Evolutionary conservation across 192 early-diverging fungal genomes (phyloP), one percentile per base, ranked within the genome.

Genomic region (Spinellus fusiger): DNA sequence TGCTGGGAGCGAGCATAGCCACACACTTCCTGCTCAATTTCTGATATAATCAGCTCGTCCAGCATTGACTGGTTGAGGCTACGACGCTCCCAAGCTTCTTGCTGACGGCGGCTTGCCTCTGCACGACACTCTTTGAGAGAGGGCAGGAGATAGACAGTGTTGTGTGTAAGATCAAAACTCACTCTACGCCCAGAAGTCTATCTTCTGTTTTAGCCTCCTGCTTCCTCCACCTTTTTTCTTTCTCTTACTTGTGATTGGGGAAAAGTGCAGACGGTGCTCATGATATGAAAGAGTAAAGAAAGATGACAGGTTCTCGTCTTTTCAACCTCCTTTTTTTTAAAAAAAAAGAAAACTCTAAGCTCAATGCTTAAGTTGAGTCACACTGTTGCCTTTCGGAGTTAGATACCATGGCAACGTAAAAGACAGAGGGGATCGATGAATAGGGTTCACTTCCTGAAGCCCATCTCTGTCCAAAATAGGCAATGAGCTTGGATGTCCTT

Each of bases 131-230:
- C 56, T 54, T 74, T 60, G 22, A 58, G 48, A 35, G 62, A 56
- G 26, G 72, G 72, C 20, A 74, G 55, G 34, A 74, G 26, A 49
- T 74, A 67, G 16, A 74, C 63, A n/a, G 54, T 69, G 46, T 68
- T 74, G 54, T 69, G 66, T 26, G 54, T 59, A 25, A 74, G 49
- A 25, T 74, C 72, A 32, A 74, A 74, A 33, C 62, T 65, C 37
- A 74, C 72, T 52, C 66, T 46, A 22, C 71, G 65, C n/a, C n/a
- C n/a, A 34, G 56, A 2, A 58, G 29, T 31, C 56, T 58, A 46
- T 44, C 2, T 35, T 55, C 20, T n/a, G 26, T 52, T 52, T 52
- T 52, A n/a, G n/a, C n/a, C n/a, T n/a, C n/a, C n/a, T n/a, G n/a
- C n/a, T n/a, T n/a, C n/a, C n/a, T n/a, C n/a, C n/a, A n/a, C n/a